Evolutionary conservation across 2,329 filamentous ascomycete species (phyloP), one percentile per base, ranked within the genome.

Genomic region (Alternaria longipes): DNA sequence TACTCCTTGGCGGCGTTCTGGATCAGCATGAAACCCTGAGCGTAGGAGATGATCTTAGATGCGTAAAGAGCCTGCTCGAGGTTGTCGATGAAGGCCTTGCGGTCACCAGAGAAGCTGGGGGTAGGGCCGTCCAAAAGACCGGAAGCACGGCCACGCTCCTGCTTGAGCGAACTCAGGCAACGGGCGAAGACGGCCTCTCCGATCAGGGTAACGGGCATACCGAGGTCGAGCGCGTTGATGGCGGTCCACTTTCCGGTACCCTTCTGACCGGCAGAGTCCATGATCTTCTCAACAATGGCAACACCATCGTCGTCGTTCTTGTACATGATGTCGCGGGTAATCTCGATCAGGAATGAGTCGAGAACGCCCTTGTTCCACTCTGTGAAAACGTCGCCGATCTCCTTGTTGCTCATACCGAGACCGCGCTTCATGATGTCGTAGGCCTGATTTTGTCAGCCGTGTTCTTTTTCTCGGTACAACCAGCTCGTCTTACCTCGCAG

Each of bases 381-480:
- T 79, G 91, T 84, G 81, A 99, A 90, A 73, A 94, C 90, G 76
- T 98, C 94, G 70, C 93, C 94, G 76, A 99, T 98, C 86, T 98
- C 95, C 88, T 95, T 95, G 87, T 89, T 87, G 77, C 84, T 85
- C 81, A 99, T 83, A 65, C 93, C 93, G 47, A 99, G 89, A 81
- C 94, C 95, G 73, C 95, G 94, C 90, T 98, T 98, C 91, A 99
- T 92, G 85, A 99, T 97, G 82, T 99, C 95, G 85, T 99, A 99
- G 75, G 95, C 95, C 94, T 97, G 12, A 18, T 62, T 62, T 54
- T 28, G 62, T 74, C 44, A 74, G 64, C 51, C 8, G 8, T 32
- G 12, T 20, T 28, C 12, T 32, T n/a, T 12, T 44, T 24, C 4
- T 8, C 9, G n/a, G 6, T 30, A 14, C 18, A 22, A 16, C 12